phyloP scores from a whole-genome alignment of 2,329 filamentous ascomycete genomes.

The Colletotrichum falcatum region DNA sequence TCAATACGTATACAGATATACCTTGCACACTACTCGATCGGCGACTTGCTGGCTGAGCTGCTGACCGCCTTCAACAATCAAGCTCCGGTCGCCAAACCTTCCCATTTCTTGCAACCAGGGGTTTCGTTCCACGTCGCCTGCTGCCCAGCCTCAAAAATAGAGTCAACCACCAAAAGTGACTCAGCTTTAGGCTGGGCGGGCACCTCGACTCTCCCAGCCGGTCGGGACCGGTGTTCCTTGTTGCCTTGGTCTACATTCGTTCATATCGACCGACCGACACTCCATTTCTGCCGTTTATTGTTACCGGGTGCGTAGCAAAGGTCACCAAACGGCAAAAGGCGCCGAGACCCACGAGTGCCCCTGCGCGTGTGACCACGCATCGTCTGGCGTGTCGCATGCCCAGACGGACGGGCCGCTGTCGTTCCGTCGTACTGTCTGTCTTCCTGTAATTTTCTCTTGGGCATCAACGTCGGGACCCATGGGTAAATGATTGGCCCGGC shows the following conservation, averaged over 20 bases:
- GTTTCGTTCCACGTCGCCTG: constrained; percentile 15
- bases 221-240: background rate
- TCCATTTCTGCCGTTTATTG: background rate
- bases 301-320: background rate
- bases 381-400: background rate
- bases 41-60: background rate
- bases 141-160: constrained; percentile 11
- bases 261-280: background rate
- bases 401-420: background rate
- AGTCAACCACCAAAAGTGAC: background rate
- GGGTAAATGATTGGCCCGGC: background rate
- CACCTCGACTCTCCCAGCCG: constrained; percentile 1
- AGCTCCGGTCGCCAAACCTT: background rate
- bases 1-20: too few species aligned
- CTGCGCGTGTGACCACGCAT: background rate
- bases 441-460: background rate
- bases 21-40: background rate
- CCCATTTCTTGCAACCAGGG: constrained; percentile 2
- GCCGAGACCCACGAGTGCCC: background rate
- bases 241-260: background rate
- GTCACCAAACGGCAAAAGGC: background rate
- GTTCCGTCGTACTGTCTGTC: background rate
- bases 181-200: background rate
- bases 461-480: constrained; percentile 1
- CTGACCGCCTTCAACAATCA: background rate